Conservation (phyloP, 192 early-diverging fungal genomes). For the Thamnidium elegans region DNA sequence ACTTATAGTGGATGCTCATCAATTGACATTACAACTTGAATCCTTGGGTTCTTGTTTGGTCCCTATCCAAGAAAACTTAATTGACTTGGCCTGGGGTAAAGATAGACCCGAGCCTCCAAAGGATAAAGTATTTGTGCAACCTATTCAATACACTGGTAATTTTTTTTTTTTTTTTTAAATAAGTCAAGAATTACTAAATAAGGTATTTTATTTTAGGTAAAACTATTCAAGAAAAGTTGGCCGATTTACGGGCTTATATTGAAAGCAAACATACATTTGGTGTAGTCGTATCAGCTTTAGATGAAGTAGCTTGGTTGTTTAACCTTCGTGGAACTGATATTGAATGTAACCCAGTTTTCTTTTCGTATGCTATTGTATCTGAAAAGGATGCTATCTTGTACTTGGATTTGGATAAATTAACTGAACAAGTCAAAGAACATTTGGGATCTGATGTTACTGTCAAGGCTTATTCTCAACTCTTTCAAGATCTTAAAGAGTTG, state of each 20-base stretch:
- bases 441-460: conserved; percentile 58
- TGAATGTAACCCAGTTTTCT: conserved; percentile 95
- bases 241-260: conserved; percentile 63
- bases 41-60: conserved; percentile 63
- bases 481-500: conserved; percentile 58
- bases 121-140: conserved; percentile 63
- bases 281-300: conserved; percentile 82
- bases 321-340: conserved; percentile 97
- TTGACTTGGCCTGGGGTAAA: conserved; percentile 82
- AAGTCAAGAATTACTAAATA: background rate
- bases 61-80: conserved; percentile 72
- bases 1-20: conserved; percentile 29
- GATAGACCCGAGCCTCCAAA: conserved; percentile 71
- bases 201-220: conserved; percentile 13
- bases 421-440: conserved; percentile 58
- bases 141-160: conserved; percentile 64
- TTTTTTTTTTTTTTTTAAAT: background rate
- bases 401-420: conserved; percentile 72
- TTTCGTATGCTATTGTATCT: conserved; percentile 87
- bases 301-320: conserved; percentile 97
- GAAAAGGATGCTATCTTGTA: conserved; percentile 65
- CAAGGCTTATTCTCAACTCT: conserved; percentile 74
- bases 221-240: conserved; percentile 61
- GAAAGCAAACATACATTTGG: conserved; percentile 62
- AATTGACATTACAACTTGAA: conserved; percentile 18